Conservation (phyloP, 371 early-diverging fungal genomes). For the Lichtheimia hyalospora region DNA sequence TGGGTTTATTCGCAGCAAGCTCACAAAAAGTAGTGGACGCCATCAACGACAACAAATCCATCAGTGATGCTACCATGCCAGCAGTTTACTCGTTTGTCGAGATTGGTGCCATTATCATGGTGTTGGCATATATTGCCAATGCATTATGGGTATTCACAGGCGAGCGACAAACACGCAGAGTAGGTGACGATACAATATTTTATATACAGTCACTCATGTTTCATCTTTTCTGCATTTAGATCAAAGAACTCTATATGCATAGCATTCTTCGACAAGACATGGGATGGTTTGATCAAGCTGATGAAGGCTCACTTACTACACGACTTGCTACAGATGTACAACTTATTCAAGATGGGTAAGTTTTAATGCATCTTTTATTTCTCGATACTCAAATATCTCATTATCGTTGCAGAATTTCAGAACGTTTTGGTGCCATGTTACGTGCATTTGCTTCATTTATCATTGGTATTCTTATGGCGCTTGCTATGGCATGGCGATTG, state of each 20-base stretch:
- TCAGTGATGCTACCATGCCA: slow-evolving; percentile 13
- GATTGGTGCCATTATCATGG: slow-evolving; percentile 14
- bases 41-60: slow-evolving; percentile 6
- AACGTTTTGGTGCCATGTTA: slow-evolving; percentile 73
- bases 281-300: slow-evolving; percentile 56
- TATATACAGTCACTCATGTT: slow-evolving; percentile 30
- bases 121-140: slow-evolving; percentile 15
- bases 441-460: slow-evolving; percentile 52
- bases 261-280: slow-evolving; percentile 83
- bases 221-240: slow-evolving; percentile 4
- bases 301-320: slow-evolving; percentile 64
- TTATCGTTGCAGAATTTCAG: slow-evolving; percentile 45
- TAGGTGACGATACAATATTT: slow-evolving; percentile 36
- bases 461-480: slow-evolving; percentile 49
- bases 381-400: too few species aligned
- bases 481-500: slow-evolving; percentile 74
- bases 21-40: slow-evolving; percentile 3
- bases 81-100: slow-evolving; percentile 11
- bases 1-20: slow-evolving; percentile 24
- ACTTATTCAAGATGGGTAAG: slow-evolving; percentile 75
- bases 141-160: slow-evolving; percentile 17
- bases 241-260: slow-evolving; percentile 62
- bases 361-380: too few species aligned
- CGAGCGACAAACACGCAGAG: slow-evolving; percentile 28
- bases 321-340: slow-evolving; percentile 73